Evolutionary conservation across 768 basidiomycete species (phyloP).

Genomic region (Galerina sulciceps): DNA sequence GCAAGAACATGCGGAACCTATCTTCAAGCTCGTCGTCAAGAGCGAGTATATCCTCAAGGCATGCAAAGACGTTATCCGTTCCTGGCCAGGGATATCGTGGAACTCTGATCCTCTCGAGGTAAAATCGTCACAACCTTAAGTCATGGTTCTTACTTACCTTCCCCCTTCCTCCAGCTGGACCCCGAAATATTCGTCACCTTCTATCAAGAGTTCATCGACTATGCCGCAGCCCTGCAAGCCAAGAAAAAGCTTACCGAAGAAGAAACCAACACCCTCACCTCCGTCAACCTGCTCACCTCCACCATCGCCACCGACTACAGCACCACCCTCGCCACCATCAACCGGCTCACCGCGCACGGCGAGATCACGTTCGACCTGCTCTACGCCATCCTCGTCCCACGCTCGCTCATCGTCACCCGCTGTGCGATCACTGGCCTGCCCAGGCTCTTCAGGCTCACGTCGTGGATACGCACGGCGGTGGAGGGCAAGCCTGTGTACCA

Average conservation of each 20-base stretch:
- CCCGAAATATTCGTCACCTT: slow-evolving; percentile 61
- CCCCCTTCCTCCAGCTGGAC: slow-evolving; percentile 42
- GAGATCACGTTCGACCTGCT: slow-evolving; percentile 64
- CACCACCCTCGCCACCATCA: slow-evolving; percentile 48
- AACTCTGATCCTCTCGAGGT: slow-evolving; percentile 61
- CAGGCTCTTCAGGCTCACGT: slow-evolving; percentile 50
- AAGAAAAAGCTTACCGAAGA: slow-evolving; percentile 42
- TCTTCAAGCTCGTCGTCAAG: slow-evolving; percentile 59
- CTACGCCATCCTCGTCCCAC: slow-evolving; percentile 60
- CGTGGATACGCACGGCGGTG: slow-evolving; percentile 37
- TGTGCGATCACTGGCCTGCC: slow-evolving; percentile 59
- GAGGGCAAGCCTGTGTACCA: slow-evolving; percentile 44
- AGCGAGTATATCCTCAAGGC: slow-evolving; percentile 60
- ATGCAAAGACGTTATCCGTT: slow-evolving; percentile 60
- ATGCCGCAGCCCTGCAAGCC: slow-evolving; percentile 41
- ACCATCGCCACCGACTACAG: slow-evolving; percentile 55
- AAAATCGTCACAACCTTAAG: neutral
- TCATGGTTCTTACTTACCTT: neutral
- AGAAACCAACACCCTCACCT: slow-evolving; percentile 44
- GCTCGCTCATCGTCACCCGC: slow-evolving; percentile 50
- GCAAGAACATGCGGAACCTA: slow-evolving; percentile 42
- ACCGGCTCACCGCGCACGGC: slow-evolving; percentile 51
- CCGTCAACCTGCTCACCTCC: slow-evolving; percentile 52
- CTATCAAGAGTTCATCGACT: slow-evolving; percentile 48
- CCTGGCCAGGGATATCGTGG: slow-evolving; percentile 67